phyloP scores from a whole-genome alignment of 495 filamentous ascomycete species.

The Penicillium manginii region DNA sequence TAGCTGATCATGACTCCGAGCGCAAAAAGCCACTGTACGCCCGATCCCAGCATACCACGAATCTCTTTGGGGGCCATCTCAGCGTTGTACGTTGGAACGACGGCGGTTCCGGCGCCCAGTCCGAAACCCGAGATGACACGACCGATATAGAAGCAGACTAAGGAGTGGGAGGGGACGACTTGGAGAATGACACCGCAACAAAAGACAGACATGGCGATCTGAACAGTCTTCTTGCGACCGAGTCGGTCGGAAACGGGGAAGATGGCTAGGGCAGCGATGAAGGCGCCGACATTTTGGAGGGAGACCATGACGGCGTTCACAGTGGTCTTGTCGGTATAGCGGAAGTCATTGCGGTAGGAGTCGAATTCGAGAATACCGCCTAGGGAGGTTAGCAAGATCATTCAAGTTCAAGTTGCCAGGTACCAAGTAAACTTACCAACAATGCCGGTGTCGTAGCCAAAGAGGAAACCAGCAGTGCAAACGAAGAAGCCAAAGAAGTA shows the following conservation, averaged over 20 bases:
- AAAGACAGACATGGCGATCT: conserved; percentile 45
- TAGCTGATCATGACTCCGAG: conserved; percentile 55
- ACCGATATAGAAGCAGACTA: conserved; percentile 50
- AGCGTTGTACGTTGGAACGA: conserved; percentile 57
- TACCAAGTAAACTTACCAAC: conserved; percentile 22
- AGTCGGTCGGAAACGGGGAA: conserved; percentile 45
- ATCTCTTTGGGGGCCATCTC: conserved; percentile 60
- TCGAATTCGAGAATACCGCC: conserved; percentile 31
- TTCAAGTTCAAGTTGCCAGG: neutral
- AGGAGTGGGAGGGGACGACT: conserved; percentile 43
- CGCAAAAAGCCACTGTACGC: conserved; percentile 53
- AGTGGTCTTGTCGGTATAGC: conserved; percentile 32
- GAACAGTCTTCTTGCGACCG: conserved; percentile 50
- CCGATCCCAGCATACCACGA: conserved; percentile 51
- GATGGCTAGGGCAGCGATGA: conserved; percentile 42
- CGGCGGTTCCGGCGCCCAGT: conserved; percentile 55
- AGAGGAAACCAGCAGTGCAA: conserved; percentile 32
- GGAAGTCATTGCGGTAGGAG: conserved; percentile 28
- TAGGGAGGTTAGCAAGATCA: conserved; percentile 4
- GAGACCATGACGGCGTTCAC: conserved; percentile 35
- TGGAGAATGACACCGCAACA: conserved; percentile 48
- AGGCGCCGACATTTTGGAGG: conserved; percentile 33
- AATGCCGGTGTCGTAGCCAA: conserved; percentile 37
- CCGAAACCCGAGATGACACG: conserved; percentile 59
- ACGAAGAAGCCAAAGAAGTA: conserved; percentile 36